phyloP scores from a whole-genome alignment of 208 protist species.

The Zelonia costaricensis region DNA sequence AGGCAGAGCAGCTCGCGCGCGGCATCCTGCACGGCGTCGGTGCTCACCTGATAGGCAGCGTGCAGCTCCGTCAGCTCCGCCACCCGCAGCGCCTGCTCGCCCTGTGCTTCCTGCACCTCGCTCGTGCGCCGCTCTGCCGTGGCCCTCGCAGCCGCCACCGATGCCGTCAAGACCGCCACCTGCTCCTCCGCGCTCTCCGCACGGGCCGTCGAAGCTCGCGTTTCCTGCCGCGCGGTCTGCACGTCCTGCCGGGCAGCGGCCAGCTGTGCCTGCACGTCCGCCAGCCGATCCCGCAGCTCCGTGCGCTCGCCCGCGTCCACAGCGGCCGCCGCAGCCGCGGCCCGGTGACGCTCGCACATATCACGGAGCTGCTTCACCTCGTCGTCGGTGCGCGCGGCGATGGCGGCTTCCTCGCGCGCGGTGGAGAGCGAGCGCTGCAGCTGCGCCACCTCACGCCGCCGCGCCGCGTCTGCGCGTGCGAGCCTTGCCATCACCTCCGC shows the following conservation, averaged over 20 bases:
- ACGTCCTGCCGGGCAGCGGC: slow-evolving; percentile 12
- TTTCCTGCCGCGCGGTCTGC: slow-evolving; percentile 7
- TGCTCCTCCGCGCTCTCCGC: background rate
- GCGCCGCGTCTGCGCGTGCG: slow-evolving; percentile 7
- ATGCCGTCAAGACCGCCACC: background rate
- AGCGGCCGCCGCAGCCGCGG: slow-evolving; percentile 22
- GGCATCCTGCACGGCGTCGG: slow-evolving; percentile 19
- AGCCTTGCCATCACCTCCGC: slow-evolving; percentile 28
- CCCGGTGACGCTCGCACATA: slow-evolving; percentile 24
- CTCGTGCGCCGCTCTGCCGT: background rate
- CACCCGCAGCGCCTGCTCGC: slow-evolving; percentile 21
- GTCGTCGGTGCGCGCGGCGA: slow-evolving; percentile 24
- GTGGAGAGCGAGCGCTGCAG: slow-evolving; percentile 17
- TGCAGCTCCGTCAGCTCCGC: slow-evolving; percentile 25
- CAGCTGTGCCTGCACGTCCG: slow-evolving; percentile 31
- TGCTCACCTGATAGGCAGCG: slow-evolving; percentile 13
- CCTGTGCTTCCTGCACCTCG: slow-evolving; percentile 18
- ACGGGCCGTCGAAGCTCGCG: background rate
- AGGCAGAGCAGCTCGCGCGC: slow-evolving; percentile 40
- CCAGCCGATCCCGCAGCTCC: slow-evolving; percentile 28
- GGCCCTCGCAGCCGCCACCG: background rate
- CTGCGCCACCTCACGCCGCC: slow-evolving; percentile 28
- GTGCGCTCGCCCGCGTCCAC: slow-evolving; percentile 31
- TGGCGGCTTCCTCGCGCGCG: slow-evolving; percentile 18
- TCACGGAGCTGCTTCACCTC: slow-evolving; percentile 19